phyloP scores from a whole-genome alignment of 164 flowering plant species.

The Annona squamosa region DNA sequence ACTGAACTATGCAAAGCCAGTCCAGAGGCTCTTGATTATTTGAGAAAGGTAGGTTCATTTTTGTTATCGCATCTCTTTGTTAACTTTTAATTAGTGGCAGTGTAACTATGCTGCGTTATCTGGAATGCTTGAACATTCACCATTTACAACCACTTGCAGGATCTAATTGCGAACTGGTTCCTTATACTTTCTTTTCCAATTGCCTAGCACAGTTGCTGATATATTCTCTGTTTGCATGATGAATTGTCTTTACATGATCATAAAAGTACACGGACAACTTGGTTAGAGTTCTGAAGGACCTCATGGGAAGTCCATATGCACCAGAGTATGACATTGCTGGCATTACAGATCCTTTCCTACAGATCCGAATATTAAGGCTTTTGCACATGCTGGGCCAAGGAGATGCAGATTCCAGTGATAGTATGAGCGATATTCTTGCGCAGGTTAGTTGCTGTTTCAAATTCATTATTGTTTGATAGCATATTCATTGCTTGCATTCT shows the following conservation, averaged over 20 bases:
- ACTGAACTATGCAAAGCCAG: constrained; percentile 86
- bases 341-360: constrained; percentile 95
- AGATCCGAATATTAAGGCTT: constrained; percentile 78
- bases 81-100: neutral
- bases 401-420: constrained; percentile 95
- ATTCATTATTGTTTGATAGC: constrained; percentile 1
- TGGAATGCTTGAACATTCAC: neutral
- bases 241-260: constrained; percentile 14
- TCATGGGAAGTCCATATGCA: constrained; percentile 85
- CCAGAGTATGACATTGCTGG: constrained; percentile 98
- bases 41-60: constrained; percentile 60
- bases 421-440: constrained; percentile 97
- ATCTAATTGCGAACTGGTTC: neutral
- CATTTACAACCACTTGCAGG: neutral
- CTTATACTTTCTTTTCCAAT: neutral
- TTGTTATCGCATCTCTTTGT: neutral
- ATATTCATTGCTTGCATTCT: constrained; percentile 1
- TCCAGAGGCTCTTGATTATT: constrained; percentile 78
- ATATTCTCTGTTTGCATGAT: neutral
- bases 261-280: constrained; percentile 77
- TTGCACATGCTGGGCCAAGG: constrained; percentile 81
- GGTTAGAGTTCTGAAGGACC: constrained; percentile 81
- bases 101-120: neutral
- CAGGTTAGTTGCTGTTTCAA: constrained; percentile 52
- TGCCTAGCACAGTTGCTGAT: neutral